Conservation (phyloP, 441 rosid species). For the Adansonia gregorii region DNA sequence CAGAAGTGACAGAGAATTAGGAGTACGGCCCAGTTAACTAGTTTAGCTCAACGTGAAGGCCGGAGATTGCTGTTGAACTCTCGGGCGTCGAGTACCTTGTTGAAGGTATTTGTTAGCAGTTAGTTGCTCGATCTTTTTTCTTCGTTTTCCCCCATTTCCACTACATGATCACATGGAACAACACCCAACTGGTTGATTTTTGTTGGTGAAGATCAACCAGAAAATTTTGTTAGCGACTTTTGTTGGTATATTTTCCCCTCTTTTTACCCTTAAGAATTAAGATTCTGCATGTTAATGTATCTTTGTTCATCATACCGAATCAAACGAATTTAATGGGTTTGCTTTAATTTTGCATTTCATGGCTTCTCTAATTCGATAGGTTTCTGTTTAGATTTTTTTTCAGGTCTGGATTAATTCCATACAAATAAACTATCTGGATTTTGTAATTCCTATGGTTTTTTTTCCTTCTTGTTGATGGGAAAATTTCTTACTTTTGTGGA, state of each 20-base stretch:
- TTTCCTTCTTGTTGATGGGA: neutral
- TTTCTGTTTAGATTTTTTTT: neutral
- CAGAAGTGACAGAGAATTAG: neutral
- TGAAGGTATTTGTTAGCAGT: conserved; percentile 1
- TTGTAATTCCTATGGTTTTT: neutral
- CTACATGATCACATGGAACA: neutral
- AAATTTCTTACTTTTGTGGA: neutral
- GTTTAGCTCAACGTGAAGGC: neutral
- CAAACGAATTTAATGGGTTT: neutral
- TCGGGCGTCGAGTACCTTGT: neutral
- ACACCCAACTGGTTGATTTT: neutral
- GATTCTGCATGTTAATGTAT: neutral
- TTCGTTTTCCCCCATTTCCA: neutral
- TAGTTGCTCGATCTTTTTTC: neutral
- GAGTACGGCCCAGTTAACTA: neutral
- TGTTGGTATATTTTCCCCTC: neutral
- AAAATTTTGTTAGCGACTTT: neutral
- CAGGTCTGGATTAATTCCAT: neutral
- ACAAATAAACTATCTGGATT: neutral
- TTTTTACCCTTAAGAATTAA: neutral
- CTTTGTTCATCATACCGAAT: neutral
- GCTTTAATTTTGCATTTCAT: neutral
- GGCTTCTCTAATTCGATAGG: conserved; percentile 13
- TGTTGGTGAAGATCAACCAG: neutral
- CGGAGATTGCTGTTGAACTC: neutral